Conservation (phyloP, 1,284 basidiomycete genomes). For the Megacollybia platyphylla region DNA sequence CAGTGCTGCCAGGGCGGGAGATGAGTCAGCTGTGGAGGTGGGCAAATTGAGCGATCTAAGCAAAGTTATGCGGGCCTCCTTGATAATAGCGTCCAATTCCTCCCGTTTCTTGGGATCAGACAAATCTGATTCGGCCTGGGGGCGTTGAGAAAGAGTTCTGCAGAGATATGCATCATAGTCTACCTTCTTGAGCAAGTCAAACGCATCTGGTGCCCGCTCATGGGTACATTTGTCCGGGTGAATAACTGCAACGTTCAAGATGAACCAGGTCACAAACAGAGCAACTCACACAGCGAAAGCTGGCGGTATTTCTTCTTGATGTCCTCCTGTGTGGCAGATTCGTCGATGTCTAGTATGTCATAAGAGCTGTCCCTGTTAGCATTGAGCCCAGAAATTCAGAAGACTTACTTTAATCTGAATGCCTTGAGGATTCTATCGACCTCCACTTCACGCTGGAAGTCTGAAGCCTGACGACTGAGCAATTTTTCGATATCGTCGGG, state of each 20-base stretch:
- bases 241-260: constrained; percentile 40
- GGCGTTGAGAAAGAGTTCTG: background rate
- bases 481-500: constrained; percentile 52
- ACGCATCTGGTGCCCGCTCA: constrained; percentile 68
- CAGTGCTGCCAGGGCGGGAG: constrained; percentile 33
- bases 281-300: constrained; percentile 61
- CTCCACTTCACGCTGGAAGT: constrained; percentile 71
- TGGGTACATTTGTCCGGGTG: constrained; percentile 80
- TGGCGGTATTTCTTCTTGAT: constrained; percentile 75
- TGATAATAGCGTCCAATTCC: constrained; percentile 67
- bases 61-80: constrained; percentile 50
- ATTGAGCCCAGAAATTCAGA: background rate
- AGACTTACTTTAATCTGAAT: constrained; percentile 61
- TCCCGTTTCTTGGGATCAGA: constrained; percentile 63
- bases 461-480: constrained; percentile 66
- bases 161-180: constrained; percentile 1
- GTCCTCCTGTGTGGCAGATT: constrained; percentile 50
- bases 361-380: constrained; percentile 41
- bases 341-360: constrained; percentile 62
- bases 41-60: constrained; percentile 53
- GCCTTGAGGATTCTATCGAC: constrained; percentile 78
- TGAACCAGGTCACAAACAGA: background rate
- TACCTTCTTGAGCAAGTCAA: constrained; percentile 77
- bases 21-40: constrained; percentile 37
- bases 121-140: constrained; percentile 68